These are phyloP conservation scores for Plasmodium vinckei DNA, from an alignment of 169 alveolate species.

Conservation along the genomic window DNA sequence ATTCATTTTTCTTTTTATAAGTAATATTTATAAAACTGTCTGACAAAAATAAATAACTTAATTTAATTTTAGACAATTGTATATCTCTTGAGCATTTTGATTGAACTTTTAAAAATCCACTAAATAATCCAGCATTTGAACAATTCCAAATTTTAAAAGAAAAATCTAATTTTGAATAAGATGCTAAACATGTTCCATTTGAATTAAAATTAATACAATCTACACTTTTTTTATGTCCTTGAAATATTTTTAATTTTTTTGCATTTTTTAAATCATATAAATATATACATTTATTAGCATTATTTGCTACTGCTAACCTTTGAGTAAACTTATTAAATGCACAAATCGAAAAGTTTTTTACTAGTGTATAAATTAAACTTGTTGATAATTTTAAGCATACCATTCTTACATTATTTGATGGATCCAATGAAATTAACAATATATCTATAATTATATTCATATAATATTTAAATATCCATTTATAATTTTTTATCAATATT, in stretches of 20 bases:
- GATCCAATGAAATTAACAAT: constrained; percentile 60
- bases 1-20: constrained; percentile 60
- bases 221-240: constrained; percentile 66
- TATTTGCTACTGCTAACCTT: constrained; percentile 72
- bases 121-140: constrained; percentile 65
- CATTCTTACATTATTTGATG: constrained; percentile 67
- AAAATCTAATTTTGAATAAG: constrained; percentile 69
- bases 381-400: constrained; percentile 64
- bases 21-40: constrained; percentile 55
- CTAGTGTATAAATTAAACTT: constrained; percentile 64
- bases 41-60: constrained; percentile 30
- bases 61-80: constrained; percentile 53
- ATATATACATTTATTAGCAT: constrained; percentile 60
- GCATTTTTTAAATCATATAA: constrained; percentile 74
- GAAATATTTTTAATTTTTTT: constrained; percentile 68
- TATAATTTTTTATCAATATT: constrained; percentile 66
- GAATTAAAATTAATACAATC: constrained; percentile 65
- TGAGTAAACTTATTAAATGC: constrained; percentile 73
- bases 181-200: constrained; percentile 48
- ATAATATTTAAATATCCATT: constrained; percentile 37
- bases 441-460: constrained; percentile 64
- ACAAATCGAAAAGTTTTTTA: constrained; percentile 54
- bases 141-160: constrained; percentile 75
- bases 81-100: constrained; percentile 55
- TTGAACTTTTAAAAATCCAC: constrained; percentile 68